phyloP scores from a whole-genome alignment of 495 filamentous ascomycete species.

The Elasticomyces elasticus region DNA sequence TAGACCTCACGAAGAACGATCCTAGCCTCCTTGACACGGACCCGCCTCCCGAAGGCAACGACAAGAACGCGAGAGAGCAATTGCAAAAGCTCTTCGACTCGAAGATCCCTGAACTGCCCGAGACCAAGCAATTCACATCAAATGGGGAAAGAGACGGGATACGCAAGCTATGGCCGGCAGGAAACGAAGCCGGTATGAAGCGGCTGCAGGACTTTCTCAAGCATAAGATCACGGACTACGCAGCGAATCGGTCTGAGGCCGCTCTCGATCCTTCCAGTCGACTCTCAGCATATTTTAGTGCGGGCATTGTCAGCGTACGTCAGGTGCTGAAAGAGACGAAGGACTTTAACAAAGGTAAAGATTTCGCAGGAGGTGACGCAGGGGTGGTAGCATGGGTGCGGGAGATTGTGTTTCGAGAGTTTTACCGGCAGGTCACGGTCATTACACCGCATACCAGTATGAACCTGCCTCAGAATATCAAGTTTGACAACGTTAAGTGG shows the following conservation, averaged over 20 bases:
- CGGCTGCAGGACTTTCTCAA: constrained; percentile 33
- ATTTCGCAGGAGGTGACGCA: constrained; percentile 25
- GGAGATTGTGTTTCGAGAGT: constrained; percentile 39
- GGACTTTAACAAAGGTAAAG: constrained; percentile 24
- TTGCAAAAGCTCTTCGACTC: constrained; percentile 29
- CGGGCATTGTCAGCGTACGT: constrained; percentile 34
- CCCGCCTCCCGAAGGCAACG: constrained; percentile 28
- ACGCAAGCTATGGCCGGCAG: constrained; percentile 37
- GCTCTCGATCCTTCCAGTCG: constrained; percentile 33
- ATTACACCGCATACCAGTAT: constrained; percentile 36
- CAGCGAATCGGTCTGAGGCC: constrained; percentile 31
- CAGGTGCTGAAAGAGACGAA: constrained; percentile 27
- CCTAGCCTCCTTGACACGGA: constrained; percentile 30
- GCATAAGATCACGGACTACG: constrained; percentile 32
- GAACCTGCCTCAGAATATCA: constrained; percentile 40
- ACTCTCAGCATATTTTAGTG: constrained; percentile 36
- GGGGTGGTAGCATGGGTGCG: constrained; percentile 37
- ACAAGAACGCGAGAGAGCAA: constrained; percentile 19
- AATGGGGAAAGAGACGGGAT: constrained; percentile 29
- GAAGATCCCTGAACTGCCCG: constrained; percentile 26
- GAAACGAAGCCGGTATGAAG: constrained; percentile 33
- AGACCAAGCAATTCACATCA: constrained; percentile 34
- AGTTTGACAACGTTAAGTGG: constrained; percentile 40
- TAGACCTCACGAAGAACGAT: constrained; percentile 26
- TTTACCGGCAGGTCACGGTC: constrained; percentile 36